These are phyloP conservation scores for Aspergillus affinis DNA, from an alignment of 495 filamentous ascomycete genomes.

Conservation along the genomic window DNA sequence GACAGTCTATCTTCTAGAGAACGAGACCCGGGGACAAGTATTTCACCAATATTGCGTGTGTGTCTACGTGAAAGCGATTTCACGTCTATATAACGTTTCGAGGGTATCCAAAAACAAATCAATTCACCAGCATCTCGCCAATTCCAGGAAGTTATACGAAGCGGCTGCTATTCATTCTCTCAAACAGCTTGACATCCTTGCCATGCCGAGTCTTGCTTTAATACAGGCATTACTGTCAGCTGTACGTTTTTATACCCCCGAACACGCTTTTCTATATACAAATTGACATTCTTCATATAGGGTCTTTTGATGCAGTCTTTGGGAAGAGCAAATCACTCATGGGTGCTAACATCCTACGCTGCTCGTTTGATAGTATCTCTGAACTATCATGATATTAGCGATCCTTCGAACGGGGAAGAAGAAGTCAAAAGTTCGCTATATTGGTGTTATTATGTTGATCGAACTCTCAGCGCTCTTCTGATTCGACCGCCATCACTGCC, in stretches of 20 bases:
- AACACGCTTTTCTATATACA: too few relatives aligned
- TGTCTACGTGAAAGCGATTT: conserved; percentile 30
- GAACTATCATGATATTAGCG: conserved; percentile 23
- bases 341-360: conserved; percentile 30
- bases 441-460: conserved; percentile 35
- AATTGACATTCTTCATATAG: conserved; percentile 14
- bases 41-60: conserved; percentile 33
- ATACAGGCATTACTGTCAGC: conserved; percentile 31
- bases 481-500: conserved; percentile 26
- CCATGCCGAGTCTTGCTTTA: conserved; percentile 20
- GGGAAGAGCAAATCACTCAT: conserved; percentile 27
- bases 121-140: conserved; percentile 21
- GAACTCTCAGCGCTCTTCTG: conserved; percentile 30
- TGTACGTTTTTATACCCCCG: conserved; percentile 16
- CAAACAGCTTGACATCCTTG: conserved; percentile 23
- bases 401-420: conserved; percentile 11
- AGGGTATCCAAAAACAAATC: conserved; percentile 15
- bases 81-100: conserved; percentile 19
- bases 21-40: conserved; percentile 10
- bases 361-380: conserved; percentile 27
- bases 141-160: conserved; percentile 24
- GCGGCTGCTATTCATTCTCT: conserved; percentile 19
- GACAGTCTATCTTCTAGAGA: conserved; percentile 16
- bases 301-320: conserved; percentile 30
- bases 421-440: conserved; percentile 27